Evolutionary conservation across 371 early-diverging fungal species (phyloP).

Genomic region (Apophysomyces ossiformis): DNA sequence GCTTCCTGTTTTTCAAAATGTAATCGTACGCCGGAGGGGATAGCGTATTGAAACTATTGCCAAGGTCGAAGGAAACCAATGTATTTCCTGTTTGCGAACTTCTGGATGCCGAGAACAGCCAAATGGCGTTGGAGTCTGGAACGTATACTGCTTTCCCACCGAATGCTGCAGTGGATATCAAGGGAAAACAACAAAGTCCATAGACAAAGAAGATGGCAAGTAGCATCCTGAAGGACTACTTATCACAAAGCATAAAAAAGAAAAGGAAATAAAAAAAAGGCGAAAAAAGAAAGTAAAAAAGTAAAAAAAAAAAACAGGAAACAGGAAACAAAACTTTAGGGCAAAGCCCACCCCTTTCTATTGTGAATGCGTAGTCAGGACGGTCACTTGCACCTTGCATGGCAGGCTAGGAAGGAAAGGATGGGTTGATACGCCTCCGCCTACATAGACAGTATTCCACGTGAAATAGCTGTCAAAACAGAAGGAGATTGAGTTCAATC

Average conservation of each 20-base stretch:
- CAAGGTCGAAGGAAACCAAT: background rate
- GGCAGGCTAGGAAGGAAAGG: background rate
- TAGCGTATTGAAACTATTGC: background rate
- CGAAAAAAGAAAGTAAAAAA: background rate
- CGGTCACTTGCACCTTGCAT: background rate
- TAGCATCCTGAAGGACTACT: background rate
- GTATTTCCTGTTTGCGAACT: background rate
- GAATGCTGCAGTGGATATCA: background rate
- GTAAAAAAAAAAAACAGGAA: background rate
- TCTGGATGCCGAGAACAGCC: slow-evolving; percentile 5
- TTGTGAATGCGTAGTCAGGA: slow-evolving; percentile 6
- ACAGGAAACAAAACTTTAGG: background rate
- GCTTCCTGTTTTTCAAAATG: background rate
- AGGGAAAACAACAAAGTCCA: background rate
- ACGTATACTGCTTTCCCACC: slow-evolving; percentile 5
- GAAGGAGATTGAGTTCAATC: background rate
- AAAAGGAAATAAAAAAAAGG: background rate
- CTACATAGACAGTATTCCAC: background rate
- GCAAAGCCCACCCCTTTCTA: slow-evolving; percentile 7
- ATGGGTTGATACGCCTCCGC: background rate
- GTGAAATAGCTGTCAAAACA: slow-evolving; percentile 1
- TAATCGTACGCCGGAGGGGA: background rate
- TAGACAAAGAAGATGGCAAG: background rate
- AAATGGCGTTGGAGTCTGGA: background rate
- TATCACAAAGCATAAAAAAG: background rate